Percentiles rank a stretch among this genome's conserved stretches.
Evolutionary conservation across 768 basidiomycete species (phyloP).

Genomic region (Dacryopinax primogenitus): DNA sequence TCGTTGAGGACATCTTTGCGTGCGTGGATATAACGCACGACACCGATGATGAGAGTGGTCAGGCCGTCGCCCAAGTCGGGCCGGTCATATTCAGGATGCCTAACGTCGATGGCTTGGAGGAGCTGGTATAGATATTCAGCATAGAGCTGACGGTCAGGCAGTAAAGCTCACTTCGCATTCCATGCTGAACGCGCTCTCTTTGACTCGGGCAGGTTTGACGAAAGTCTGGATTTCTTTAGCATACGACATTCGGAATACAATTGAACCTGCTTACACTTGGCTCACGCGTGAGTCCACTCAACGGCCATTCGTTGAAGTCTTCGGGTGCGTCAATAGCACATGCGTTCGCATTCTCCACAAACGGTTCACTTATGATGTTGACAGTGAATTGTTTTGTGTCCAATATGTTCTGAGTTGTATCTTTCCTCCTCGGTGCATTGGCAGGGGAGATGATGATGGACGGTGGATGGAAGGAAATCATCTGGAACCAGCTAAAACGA

Average conservation of each 20-base stretch:
- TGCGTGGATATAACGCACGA: slow-evolving; percentile 43
- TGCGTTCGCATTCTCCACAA: slow-evolving; percentile 44
- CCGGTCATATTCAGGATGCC: not conserved
- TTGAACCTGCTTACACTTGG: slow-evolving; percentile 37
- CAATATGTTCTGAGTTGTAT: slow-evolving; percentile 55
- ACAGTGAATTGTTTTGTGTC: slow-evolving; percentile 56
- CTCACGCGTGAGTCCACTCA: slow-evolving; percentile 45
- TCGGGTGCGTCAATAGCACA: slow-evolving; percentile 43
- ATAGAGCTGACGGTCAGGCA: not conserved
- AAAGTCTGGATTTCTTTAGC: slow-evolving; percentile 27
- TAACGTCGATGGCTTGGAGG: not conserved
- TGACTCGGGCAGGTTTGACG: slow-evolving; percentile 42
- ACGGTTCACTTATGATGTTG: slow-evolving; percentile 55
- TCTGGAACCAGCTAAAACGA: slow-evolving; percentile 47
- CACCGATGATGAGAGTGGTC: slow-evolving; percentile 38
- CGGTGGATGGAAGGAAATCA: slow-evolving; percentile 50
- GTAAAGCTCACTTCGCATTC: slow-evolving; percentile 48
- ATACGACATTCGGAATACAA: slow-evolving; percentile 6
- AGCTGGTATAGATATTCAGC: not conserved
- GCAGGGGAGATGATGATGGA: slow-evolving; percentile 50
- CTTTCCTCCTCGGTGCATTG: slow-evolving; percentile 31
- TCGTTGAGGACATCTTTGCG: slow-evolving; percentile 31
- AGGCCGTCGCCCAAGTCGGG: no score
- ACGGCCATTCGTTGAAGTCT: slow-evolving; percentile 43
- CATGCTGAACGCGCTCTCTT: slow-evolving; percentile 45